Evolutionary conservation across 139 green algal genomes (phyloP).

Genomic region (Volvox reticuliferus): DNA sequence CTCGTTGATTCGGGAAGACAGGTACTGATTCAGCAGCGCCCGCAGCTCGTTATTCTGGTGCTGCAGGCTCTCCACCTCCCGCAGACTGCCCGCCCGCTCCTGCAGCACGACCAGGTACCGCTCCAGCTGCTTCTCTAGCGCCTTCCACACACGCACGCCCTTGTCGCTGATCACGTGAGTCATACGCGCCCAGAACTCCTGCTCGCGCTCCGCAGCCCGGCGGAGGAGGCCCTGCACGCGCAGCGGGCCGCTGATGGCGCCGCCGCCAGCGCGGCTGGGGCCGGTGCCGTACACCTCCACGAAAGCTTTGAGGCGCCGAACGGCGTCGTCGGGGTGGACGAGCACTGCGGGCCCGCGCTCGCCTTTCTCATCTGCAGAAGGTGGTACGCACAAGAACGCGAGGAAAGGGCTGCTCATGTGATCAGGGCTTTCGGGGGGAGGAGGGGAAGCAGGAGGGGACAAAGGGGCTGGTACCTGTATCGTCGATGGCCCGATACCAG

Average conservation of each 20-base stretch:
- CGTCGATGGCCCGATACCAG: too few species aligned
- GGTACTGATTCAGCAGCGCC: slow-evolving; percentile 84
- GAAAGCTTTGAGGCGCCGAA: slow-evolving; percentile 67
- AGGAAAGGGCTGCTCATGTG: too few species aligned
- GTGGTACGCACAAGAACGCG: too few species aligned
- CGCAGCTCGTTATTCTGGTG: slow-evolving; percentile 85
- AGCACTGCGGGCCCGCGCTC: slow-evolving; percentile 49
- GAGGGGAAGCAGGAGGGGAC: background rate
- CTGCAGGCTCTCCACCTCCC: slow-evolving; percentile 71
- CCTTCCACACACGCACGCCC: slow-evolving; percentile 73
- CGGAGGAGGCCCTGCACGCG: slow-evolving; percentile 42
- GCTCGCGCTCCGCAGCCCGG: slow-evolving; percentile 55
- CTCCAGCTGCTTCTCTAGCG: slow-evolving; percentile 78
- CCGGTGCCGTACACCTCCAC: slow-evolving; percentile 57
- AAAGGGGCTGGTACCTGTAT: too few species aligned
- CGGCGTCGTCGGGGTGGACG: slow-evolving; percentile 75
- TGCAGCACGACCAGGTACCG: slow-evolving; percentile 77
- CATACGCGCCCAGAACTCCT: slow-evolving; percentile 71
- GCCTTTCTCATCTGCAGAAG: slow-evolving; percentile 12
- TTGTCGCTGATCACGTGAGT: slow-evolving; percentile 65
- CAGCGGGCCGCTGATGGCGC: slow-evolving; percentile 27
- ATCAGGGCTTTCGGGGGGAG: too few species aligned
- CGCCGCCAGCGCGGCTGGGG: slow-evolving; percentile 50
- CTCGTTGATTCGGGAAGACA: slow-evolving; percentile 78
- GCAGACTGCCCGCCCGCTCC: slow-evolving; percentile 56